Evolutionary conservation across 768 basidiomycete species (phyloP), one percentile per base, ranked within the genome.

Genomic region (Pisolithus albus): DNA sequence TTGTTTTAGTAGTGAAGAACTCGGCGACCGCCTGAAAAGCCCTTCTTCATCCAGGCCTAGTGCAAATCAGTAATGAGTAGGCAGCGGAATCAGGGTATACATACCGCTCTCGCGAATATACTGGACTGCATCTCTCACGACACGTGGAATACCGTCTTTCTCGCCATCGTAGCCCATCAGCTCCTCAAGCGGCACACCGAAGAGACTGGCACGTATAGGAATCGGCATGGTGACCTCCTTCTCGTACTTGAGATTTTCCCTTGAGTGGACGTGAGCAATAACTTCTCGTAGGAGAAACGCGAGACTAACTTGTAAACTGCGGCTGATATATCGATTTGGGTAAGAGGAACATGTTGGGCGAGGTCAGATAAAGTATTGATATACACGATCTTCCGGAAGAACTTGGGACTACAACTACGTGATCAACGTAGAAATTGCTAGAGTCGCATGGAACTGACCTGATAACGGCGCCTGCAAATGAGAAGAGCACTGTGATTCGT

Each of bases 91-190:
- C 19, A 10, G 7, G 9, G 6, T 4, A 21, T 10, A 49, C 58
- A 23, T 19, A 72, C 69, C 87, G 51, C 75, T 77, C 36, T 81
- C 81, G 18, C 86, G 76, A 11, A 92, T 64, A 60, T 79, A 91
- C 51, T 82, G 79, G 24, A 85, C 83, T 18, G 80, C 78, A 57
- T 93, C 90, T 58, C 76, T 83, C 37, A 92, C 76, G 0, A 90
- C 87, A 23, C 88, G 75, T 2, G 91, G 91, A n/a, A 92, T 71
- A 11, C 85, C 81, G 41, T 85, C 84, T 59, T 86, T 90, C 70
- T 90, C 88, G 8, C 89, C 89, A 49, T 87, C 73, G 49, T 75
- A 82, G 7, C 90, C 91, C 88, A 92, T 92, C 19, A 91, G 60
- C 28, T 89, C 84, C 61, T 88, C 86, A 15, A 92, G 70, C 4